Evolutionary conservation across 2,329 filamentous ascomycete genomes (phyloP), one percentile per base, ranked within the genome.

Genomic region (Cladophialophora chaetospira): DNA sequence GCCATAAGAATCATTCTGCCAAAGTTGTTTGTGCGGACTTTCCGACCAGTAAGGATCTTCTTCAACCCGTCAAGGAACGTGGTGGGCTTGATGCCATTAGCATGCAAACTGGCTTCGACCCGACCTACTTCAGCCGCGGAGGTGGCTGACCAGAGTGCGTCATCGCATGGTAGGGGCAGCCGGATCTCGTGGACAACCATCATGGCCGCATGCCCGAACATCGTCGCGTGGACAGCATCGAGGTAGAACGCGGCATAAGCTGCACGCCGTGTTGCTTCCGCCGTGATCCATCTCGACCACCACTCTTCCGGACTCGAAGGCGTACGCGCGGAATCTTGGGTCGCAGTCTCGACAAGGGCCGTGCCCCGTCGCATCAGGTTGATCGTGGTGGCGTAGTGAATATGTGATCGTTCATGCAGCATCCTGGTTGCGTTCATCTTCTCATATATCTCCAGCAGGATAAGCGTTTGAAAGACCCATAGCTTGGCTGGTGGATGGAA

Each of bases 111-210:
- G 1, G 88, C 83, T 69, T 97, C 91, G 23, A 94, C 86, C 47
- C 90, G 82, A 31, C 87, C 88, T 13, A 97, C 91, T 71, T 97
- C 93, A 1, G 86, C 84, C 49, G 90, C 89, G 70, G 87, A 96
- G 3, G 88, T 89, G 3, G 93, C 93, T 55, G 88, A 89, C 94
- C 94, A 99, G 11, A 97, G 76, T 2, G 88, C 84, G 69, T 97
- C 94, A 64, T 97, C 92, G 68, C 93, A 97, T 0, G 94, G 94
- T 38, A 99, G 74, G 0, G 91, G 90, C 5, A 97, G 80, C 46
- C 91, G 85, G 83, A 99, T 89, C 72, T 97, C 94, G 67, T 97
- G 92, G 1, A 92, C 91, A 5, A 96, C 91, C 93, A 97, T 97
- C 42, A 95, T 91, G 0, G 90, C 93, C 1, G 91, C 94, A 72